phyloP scores from a whole-genome alignment of 2,329 filamentous ascomycete genomes.

The Hymenoscyphus infarciens region DNA sequence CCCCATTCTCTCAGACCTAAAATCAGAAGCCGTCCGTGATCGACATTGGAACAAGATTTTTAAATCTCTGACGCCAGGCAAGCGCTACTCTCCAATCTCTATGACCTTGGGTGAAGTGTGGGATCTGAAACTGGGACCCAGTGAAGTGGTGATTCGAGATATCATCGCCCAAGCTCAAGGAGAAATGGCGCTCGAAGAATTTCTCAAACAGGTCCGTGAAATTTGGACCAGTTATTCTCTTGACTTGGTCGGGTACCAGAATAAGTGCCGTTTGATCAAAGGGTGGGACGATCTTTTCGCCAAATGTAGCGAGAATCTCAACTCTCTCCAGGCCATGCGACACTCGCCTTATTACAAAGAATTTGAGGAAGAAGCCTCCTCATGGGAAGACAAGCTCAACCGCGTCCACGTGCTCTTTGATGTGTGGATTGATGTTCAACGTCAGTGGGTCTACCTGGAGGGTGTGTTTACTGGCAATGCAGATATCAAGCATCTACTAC shows the following conservation, averaged over 20 bases:
- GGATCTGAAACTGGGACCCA: conserved; percentile 88
- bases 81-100: conserved; percentile 88
- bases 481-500: conserved; percentile 96
- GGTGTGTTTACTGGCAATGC: conserved; percentile 98
- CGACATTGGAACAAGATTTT: conserved; percentile 98
- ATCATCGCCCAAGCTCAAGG: conserved; percentile 95
- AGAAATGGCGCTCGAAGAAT: conserved; percentile 97
- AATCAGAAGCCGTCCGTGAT: conserved; percentile 94
- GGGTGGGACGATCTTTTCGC: conserved; percentile 98
- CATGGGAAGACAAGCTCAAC: conserved; percentile 98
- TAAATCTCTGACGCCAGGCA: conserved; percentile 88
- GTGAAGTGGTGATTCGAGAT: conserved; percentile 82
- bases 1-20: conserved; percentile 79
- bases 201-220: conserved; percentile 92
- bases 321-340: conserved; percentile 96
- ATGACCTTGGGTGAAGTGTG: conserved; percentile 98
- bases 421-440: conserved; percentile 99
- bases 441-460: conserved; percentile 99
- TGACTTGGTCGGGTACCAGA: conserved; percentile 95
- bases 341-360: conserved; percentile 99
- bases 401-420: conserved; percentile 96
- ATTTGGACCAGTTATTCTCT: conserved; percentile 94
- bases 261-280: conserved; percentile 93
- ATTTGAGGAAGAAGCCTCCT: conserved; percentile 93
- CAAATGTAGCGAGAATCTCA: conserved; percentile 96